These are phyloP conservation scores for Candida oleophila DNA, from an alignment of 805 yeast genomes.

Conservation along the genomic window DNA sequence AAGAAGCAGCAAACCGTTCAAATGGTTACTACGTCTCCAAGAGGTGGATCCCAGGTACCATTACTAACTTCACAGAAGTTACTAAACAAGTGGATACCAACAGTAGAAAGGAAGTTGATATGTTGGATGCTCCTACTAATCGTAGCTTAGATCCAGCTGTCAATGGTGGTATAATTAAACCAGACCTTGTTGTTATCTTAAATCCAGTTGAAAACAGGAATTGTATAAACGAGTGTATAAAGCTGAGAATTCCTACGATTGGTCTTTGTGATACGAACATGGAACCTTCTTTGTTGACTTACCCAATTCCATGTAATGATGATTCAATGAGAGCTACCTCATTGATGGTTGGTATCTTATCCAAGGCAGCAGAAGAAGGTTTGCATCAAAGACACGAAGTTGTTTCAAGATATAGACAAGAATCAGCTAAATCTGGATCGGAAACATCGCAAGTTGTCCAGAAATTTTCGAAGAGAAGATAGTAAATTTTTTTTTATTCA, in stretches of 20 bases:
- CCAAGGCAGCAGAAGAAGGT: conserved; percentile 84
- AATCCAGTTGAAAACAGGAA: conserved; percentile 86
- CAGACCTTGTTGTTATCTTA: conserved; percentile 82
- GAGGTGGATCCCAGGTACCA: conserved; percentile 93
- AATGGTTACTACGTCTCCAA: conserved; percentile 79
- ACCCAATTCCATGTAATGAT: conserved; percentile 96
- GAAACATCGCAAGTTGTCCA: neutral
- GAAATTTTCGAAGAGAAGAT: neutral
- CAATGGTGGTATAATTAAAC: conserved; percentile 61
- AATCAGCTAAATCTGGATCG: neutral
- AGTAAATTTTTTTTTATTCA: neutral
- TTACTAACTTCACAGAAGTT: conserved; percentile 79
- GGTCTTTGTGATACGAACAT: conserved; percentile 93
- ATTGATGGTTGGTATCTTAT: conserved; percentile 76
- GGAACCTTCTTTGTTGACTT: conserved; percentile 86
- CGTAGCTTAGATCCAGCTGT: conserved; percentile 52
- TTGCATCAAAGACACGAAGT: conserved; percentile 50
- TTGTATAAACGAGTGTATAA: conserved; percentile 77
- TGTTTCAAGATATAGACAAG: conserved; percentile 10
- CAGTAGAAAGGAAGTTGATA: conserved; percentile 59
- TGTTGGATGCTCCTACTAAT: conserved; percentile 65
- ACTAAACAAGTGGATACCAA: conserved; percentile 49
- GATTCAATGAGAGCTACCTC: conserved; percentile 82
- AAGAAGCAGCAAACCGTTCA: conserved; percentile 74
- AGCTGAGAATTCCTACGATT: conserved; percentile 83